Evolutionary conservation across 1,284 basidiomycete species (phyloP), one percentile per base, ranked within the genome.

Genomic region (Athelia psychrophila): DNA sequence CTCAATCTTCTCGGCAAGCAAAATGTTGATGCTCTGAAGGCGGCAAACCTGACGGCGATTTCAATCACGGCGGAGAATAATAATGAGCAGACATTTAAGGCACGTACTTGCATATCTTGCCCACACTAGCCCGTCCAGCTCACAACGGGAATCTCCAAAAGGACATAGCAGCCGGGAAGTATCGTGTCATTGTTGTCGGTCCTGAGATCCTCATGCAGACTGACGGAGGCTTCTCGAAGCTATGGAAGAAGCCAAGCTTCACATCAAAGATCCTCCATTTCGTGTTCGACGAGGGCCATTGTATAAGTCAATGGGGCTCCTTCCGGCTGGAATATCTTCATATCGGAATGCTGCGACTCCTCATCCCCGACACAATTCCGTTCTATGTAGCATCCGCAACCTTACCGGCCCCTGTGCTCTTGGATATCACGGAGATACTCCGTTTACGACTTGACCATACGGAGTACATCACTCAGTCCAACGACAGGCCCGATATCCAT

Each of bases 321-420:
- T 73, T 74, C 54, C 57, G 64, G 1, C 58, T 54, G 5, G 65
- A 72, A 47, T 72, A 66, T 56, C 55, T 52, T 5, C 42, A 68
- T 19, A 50, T 66, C n/a, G 57, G 61, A 1, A 49, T 53, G 0
- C 58, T 73, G 0, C 58, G 62, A 6, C 62, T 64, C 48, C 35
- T 69, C 0, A 52, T 73, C 10, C 57, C 64, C 3, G 44, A 52
- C 3, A 20, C 55, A 8, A 59, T 66, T 1, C 64, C 60, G 2
- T 67, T 70, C 47, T 62, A 68, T 25, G 50, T 67, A 6, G 58
- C 64, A 0, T 72, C 71, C 3, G 71, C 69, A 0, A 75, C 73
- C 0, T 60, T 75, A 0, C 66, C 71, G 1, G 22, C 48, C 1
- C 38, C 44, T 0, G 47, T 69, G 0, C 57, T 68, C 0, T 15